Conservation (phyloP, 169 alveolate species). For the Perkinsus chesapeaki region DNA sequence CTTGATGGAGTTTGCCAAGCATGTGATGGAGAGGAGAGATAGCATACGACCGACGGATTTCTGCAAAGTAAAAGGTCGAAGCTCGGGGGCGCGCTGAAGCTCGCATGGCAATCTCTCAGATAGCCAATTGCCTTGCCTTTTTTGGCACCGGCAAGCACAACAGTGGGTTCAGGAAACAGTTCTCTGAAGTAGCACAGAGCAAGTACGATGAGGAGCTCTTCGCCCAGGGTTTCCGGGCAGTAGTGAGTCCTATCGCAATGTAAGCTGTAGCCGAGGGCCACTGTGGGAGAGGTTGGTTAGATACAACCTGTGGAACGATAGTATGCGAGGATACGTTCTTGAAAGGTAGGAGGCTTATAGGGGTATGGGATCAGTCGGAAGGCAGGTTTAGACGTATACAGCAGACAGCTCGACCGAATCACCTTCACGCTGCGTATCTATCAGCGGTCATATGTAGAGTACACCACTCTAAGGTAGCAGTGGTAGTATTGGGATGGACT, state of each 20-base stretch:
- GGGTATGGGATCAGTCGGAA: background rate
- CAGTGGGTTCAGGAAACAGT: background rate
- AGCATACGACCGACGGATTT: background rate
- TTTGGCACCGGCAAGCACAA: background rate
- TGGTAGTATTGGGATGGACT: background rate
- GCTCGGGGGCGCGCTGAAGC: background rate
- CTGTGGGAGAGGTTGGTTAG: background rate
- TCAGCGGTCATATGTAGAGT: background rate
- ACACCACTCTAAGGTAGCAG: background rate
- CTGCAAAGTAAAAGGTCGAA: background rate
- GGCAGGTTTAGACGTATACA: background rate
- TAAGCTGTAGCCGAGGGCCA: background rate
- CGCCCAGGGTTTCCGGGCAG: background rate
- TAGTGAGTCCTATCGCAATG: background rate
- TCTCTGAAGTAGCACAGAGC: background rate
- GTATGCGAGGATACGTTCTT: background rate
- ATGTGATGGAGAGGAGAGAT: background rate
- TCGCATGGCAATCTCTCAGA: background rate
- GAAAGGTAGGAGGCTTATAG: background rate
- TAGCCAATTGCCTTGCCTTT: background rate
- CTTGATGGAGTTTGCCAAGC: background rate
- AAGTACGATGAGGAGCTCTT: background rate
- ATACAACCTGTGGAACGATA: background rate
- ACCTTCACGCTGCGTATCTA: background rate
- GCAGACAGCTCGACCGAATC: background rate